Evolutionary conservation across 768 basidiomycete species (phyloP).

Genomic region (Mycena galericulata): DNA sequence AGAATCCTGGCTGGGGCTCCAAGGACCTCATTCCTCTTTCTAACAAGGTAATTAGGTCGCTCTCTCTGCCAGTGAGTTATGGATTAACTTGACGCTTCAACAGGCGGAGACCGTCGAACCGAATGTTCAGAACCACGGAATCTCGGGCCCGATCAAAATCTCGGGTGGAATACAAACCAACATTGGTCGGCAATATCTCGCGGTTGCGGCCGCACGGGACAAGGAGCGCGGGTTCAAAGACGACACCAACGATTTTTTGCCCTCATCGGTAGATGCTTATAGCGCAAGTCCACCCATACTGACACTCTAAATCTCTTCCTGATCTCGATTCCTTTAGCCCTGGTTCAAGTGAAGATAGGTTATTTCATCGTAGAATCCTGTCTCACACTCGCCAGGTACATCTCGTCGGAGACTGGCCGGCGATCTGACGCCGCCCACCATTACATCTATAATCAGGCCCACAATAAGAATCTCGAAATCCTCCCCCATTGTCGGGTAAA

Average conservation of each 20-base stretch:
- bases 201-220: conserved; percentile 60
- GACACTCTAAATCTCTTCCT: background rate
- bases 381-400: conserved; percentile 56
- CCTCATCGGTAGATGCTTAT: conserved; percentile 55
- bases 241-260: conserved; percentile 61
- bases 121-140: conserved; percentile 55
- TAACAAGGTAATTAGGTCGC: conserved; percentile 57
- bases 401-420: conserved; percentile 61
- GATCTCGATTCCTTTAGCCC: conserved; percentile 47
- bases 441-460: conserved; percentile 61
- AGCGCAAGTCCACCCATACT: conserved; percentile 53
- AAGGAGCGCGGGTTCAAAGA: conserved; percentile 55
- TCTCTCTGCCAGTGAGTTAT: background rate
- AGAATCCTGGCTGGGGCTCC: conserved; percentile 73
- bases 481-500: conserved; percentile 56
- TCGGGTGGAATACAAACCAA: conserved; percentile 56
- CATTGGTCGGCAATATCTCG: conserved; percentile 60
- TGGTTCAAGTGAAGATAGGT: conserved; percentile 62
- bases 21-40: conserved; percentile 67
- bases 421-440: conserved; percentile 69
- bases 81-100: too few relatives aligned
- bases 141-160: conserved; percentile 61
- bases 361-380: background rate
- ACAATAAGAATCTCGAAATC: conserved; percentile 57
- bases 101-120: conserved; percentile 58